Evolutionary conservation across 805 yeast species (phyloP), one percentile per base, ranked within the genome.

Genomic region (Saturnispora saitoi): DNA sequence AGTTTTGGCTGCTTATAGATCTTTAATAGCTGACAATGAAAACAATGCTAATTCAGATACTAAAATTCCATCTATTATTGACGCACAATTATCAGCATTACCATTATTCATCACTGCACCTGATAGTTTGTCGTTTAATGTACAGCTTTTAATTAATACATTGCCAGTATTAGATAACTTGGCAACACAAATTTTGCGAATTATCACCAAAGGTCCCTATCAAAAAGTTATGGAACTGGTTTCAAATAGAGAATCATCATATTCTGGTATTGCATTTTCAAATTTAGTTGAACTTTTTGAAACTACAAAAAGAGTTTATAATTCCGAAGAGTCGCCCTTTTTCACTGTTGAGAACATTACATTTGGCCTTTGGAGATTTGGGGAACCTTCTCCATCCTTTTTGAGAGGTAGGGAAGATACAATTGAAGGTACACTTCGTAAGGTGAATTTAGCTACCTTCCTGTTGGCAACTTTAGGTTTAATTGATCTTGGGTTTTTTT

Each of bases 371-470:
- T 81, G 86, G 86, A 75, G 77, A 47, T 77, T 76, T 54, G 81
- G 81, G n/a, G 71, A 72, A 6, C 65, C 71, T 8, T 75, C 84
- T 0, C 86, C 87, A 0, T 58, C 69, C 26, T 70, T 81, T 60
- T 69, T 82, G 55, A 70, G 72, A 53, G 80, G 77, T 46, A 75
- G 80, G 51, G 87, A 81, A 56, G 82, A 79, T 52, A 73, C 79
- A 44, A 68, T 80, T 49, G 77, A 74, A 61, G 72, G 78, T 36
- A 81, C 93, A 0, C 64, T 91, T 31, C 79, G 95, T 50, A 86
- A 91, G 56, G 86, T 89, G 1, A 93, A 93, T 58, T 66, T 93
- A 54, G 86, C 96, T 0, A 88, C 96, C 0, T 93, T 88, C 60
- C 68, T 89, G 37, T 76, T 89, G n/a, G 93, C 96, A 0, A 78